Conservation (phyloP, 108 stramenopile species). For the Stephanodiscus triporus region DNA sequence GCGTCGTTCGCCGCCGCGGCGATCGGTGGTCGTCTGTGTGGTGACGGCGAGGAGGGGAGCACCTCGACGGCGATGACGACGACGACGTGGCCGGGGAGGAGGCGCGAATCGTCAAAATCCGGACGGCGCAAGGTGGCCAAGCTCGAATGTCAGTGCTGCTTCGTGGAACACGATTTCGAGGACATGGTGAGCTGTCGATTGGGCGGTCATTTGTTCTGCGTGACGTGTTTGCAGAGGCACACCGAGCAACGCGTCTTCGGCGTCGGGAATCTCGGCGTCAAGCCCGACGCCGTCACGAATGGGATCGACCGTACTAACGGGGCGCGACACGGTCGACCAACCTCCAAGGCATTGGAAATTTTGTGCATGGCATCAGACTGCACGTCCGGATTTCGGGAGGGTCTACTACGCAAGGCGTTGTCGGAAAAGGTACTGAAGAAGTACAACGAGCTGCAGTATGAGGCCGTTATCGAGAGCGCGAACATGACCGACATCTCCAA, state of each 20-base stretch:
- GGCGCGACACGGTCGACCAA: neutral
- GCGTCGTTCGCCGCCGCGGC: constrained; percentile 30
- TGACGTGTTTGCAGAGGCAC: constrained; percentile 65
- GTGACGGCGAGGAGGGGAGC: constrained; percentile 2
- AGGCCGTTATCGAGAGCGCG: constrained; percentile 56
- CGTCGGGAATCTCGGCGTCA: constrained; percentile 48
- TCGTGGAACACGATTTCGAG: constrained; percentile 64
- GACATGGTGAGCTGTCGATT: constrained; percentile 77
- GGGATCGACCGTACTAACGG: neutral
- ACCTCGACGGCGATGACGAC: too few species aligned
- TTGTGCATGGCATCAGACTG: constrained; percentile 80
- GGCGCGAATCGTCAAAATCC: neutral
- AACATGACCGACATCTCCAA: constrained; percentile 49
- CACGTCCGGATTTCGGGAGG: constrained; percentile 63
- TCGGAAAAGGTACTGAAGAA: constrained; percentile 69
- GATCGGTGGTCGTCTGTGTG: constrained; percentile 22
- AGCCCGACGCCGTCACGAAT: constrained; percentile 39
- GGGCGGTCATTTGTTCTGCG: constrained; percentile 85
- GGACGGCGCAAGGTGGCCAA: constrained; percentile 25
- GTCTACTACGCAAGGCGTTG: constrained; percentile 64
- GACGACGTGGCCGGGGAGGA: constrained; percentile 1
- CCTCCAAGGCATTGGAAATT: constrained; percentile 52
- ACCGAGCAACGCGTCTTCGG: constrained; percentile 81
- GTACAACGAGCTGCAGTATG: constrained; percentile 75
- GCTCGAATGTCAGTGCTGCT: constrained; percentile 84